phyloP scores from a whole-genome alignment of 257 asterid species.

The Nicotiana benthamiana region DNA sequence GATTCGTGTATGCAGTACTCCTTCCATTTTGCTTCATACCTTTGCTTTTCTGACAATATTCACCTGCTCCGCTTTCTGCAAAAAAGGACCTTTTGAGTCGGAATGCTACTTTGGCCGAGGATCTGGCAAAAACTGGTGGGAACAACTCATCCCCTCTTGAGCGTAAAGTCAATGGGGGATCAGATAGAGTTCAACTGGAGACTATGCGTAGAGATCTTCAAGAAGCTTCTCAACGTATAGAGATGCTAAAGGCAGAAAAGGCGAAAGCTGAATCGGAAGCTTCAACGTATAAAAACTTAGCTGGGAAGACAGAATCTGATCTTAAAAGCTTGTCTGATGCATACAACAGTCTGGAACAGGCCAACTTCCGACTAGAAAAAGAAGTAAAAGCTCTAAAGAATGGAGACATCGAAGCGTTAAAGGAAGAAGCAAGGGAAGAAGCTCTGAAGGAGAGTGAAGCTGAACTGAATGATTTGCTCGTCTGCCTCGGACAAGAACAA shows the following conservation, averaged over 20 bases:
- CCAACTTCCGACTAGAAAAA: conserved; percentile 61
- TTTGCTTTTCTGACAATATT: conserved; percentile 1
- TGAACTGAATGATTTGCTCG: conserved; percentile 74
- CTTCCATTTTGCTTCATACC: background rate
- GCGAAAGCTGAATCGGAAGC: conserved; percentile 55
- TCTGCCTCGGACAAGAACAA: conserved; percentile 97
- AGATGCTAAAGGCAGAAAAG: conserved; percentile 65
- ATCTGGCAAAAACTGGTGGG: conserved; percentile 60
- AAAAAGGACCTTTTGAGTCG: conserved; percentile 82
- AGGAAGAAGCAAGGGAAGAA: conserved; percentile 79
- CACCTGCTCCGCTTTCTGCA: background rate
- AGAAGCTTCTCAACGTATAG: conserved; percentile 53
- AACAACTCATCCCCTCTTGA: conserved; percentile 43
- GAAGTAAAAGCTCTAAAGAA: conserved; percentile 53
- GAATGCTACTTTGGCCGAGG: conserved; percentile 76
- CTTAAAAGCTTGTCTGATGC: conserved; percentile 87
- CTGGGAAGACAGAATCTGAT: conserved; percentile 69
- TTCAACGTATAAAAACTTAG: conserved; percentile 36
- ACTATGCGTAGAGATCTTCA: conserved; percentile 65
- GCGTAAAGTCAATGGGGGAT: conserved; percentile 38
- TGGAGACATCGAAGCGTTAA: conserved; percentile 58
- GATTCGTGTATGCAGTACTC: background rate
- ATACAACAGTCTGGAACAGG: conserved; percentile 85
- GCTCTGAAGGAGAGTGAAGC: conserved; percentile 85
- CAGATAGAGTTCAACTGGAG: conserved; percentile 65